These are phyloP conservation scores for Colletotrichum filicis DNA, from an alignment of 2,329 filamentous ascomycete genomes.

Conservation along the genomic window DNA sequence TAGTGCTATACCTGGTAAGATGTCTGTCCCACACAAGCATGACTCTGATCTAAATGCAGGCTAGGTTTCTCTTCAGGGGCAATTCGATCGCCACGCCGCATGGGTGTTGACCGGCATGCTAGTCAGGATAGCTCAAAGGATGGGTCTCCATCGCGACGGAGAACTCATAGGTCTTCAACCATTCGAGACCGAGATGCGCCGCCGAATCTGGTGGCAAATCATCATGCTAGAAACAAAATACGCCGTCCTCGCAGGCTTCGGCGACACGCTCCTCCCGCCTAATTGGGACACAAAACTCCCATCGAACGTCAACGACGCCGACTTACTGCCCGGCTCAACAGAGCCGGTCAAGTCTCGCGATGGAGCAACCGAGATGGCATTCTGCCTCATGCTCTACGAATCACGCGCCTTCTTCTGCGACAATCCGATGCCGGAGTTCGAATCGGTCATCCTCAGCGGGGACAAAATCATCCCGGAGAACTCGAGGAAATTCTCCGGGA, in stretches of 20 bases:
- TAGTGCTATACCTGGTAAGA: slow-evolving; percentile 68
- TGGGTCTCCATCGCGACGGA: slow-evolving; percentile 74
- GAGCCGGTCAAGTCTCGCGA: slow-evolving; percentile 62
- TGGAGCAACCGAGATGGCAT: slow-evolving; percentile 50
- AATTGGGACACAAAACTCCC: slow-evolving; percentile 58
- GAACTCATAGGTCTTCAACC: slow-evolving; percentile 51
- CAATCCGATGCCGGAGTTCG: slow-evolving; percentile 51
- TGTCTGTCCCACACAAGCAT: slow-evolving; percentile 60
- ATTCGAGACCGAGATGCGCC: slow-evolving; percentile 18
- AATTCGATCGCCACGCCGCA: slow-evolving; percentile 67
- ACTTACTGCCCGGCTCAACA: slow-evolving; percentile 61
- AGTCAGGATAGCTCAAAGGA: slow-evolving; percentile 72
- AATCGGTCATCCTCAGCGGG: slow-evolving; percentile 50
- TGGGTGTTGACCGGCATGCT: slow-evolving; percentile 71
- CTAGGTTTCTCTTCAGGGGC: slow-evolving; percentile 65
- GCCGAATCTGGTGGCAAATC: slow-evolving; percentile 24
- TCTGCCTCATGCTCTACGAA: slow-evolving; percentile 53
- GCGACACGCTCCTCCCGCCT: slow-evolving; percentile 64
- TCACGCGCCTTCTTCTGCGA: slow-evolving; percentile 62
- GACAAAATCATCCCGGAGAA: slow-evolving; percentile 52
- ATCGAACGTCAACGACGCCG: slow-evolving; percentile 68
- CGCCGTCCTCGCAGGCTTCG: slow-evolving; percentile 48
- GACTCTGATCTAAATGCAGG: slow-evolving; percentile 29
- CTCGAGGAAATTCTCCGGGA: slow-evolving; percentile 58
- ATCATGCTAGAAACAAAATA: slow-evolving; percentile 28